These are phyloP conservation scores for Raphanus raphanistrum DNA, from an alignment of 345 rosid species.

Conservation along the genomic window DNA sequence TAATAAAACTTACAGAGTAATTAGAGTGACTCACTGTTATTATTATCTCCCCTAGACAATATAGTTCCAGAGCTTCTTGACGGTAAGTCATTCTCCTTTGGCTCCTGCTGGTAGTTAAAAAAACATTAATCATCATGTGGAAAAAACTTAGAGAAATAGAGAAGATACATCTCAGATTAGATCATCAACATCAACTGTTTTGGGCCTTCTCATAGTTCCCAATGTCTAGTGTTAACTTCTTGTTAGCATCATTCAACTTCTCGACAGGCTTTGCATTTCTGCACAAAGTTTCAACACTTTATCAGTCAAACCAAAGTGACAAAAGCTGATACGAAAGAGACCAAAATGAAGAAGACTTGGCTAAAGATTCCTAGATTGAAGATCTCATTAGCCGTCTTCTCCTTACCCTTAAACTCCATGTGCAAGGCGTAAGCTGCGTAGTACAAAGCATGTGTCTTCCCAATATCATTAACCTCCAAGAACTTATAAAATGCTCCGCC, in stretches of 20 bases:
- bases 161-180: slow-evolving; percentile 21
- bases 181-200: slow-evolving; percentile 47
- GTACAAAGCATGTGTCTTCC: slow-evolving; percentile 59
- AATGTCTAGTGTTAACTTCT: slow-evolving; percentile 53
- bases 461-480: slow-evolving; percentile 80
- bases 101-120: slow-evolving; percentile 46
- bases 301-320: background rate
- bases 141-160: slow-evolving; percentile 12
- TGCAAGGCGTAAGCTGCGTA: slow-evolving; percentile 71
- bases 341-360: slow-evolving; percentile 30
- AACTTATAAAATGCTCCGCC: slow-evolving; percentile 83
- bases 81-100: slow-evolving; percentile 52
- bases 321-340: background rate
- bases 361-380: slow-evolving; percentile 72
- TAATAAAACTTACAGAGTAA: background rate
- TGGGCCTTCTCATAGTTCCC: slow-evolving; percentile 61
- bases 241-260: slow-evolving; percentile 74
- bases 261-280: slow-evolving; percentile 81
- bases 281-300: slow-evolving; percentile 12
- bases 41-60: slow-evolving; percentile 51
- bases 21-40: slow-evolving; percentile 43
- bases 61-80: slow-evolving; percentile 79
- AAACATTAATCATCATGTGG: background rate
- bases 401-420: slow-evolving; percentile 75
- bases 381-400: slow-evolving; percentile 74